phyloP scores from a whole-genome alignment of 371 early-diverging fungal genomes.

The Apophysomyces ossiformis region DNA sequence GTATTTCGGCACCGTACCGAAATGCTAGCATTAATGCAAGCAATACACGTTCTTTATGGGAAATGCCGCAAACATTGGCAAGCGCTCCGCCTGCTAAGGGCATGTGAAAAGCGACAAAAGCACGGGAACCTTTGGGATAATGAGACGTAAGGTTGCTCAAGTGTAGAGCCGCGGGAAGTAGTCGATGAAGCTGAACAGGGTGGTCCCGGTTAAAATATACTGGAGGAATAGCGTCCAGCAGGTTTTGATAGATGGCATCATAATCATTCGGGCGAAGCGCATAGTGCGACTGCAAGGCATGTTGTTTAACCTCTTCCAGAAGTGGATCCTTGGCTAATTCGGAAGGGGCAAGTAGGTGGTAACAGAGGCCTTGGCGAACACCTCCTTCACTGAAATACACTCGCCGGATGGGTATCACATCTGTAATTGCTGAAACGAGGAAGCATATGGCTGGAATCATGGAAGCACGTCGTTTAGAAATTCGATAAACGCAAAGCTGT shows the following conservation, averaged over 20 bases:
- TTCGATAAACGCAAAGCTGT: constrained; percentile 43
- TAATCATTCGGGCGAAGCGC: constrained; percentile 24
- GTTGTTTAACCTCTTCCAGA: constrained; percentile 40
- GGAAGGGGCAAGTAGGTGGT: constrained; percentile 28
- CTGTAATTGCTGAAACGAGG: constrained; percentile 47
- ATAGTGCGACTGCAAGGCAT: constrained; percentile 32
- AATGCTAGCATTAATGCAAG: constrained; percentile 51
- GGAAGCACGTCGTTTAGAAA: constrained; percentile 54
- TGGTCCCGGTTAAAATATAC: constrained; percentile 26
- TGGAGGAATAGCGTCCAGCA: constrained; percentile 31
- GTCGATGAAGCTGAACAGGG: constrained; percentile 35
- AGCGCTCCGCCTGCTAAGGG: constrained; percentile 55
- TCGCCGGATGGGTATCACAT: constrained; percentile 39
- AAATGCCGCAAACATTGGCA: constrained; percentile 49
- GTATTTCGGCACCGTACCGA: constrained; percentile 49
- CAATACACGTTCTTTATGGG: constrained; percentile 53
- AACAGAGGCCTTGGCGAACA: constrained; percentile 57
- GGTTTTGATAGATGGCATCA: constrained; percentile 25
- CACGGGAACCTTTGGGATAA: constrained; percentile 54
- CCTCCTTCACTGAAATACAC: constrained; percentile 60
- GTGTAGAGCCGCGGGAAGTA: constrained; percentile 45
- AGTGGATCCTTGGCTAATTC: constrained; percentile 51
- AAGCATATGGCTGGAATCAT: constrained; percentile 58
- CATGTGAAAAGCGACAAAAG: constrained; percentile 53
- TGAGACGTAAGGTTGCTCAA: constrained; percentile 51